Evolutionary conservation across 805 yeast genomes (phyloP).

Genomic region (Yarrowia sp.): DNA sequence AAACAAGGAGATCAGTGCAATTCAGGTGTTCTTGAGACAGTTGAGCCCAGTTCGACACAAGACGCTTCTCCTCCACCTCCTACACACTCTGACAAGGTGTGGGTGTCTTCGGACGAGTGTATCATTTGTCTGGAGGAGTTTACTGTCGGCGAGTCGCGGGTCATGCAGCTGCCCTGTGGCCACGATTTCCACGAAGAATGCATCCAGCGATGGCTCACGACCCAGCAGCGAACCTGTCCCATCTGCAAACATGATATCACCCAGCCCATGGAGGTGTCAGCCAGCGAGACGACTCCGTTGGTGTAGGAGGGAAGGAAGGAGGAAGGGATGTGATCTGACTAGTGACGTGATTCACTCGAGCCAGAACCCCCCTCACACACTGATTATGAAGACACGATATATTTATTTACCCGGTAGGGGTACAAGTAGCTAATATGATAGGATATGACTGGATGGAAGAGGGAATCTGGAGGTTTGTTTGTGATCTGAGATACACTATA

Average conservation of each 20-base stretch:
- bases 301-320: too few species aligned
- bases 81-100: constrained; percentile 46
- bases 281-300: constrained; percentile 27
- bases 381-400: constrained; percentile 5
- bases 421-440: constrained; percentile 21
- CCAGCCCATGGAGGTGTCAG: constrained; percentile 16
- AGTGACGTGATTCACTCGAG: too few species aligned
- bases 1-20: not conserved
- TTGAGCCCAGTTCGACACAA: not conserved
- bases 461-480: too few species aligned
- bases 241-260: constrained; percentile 59
- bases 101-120: constrained; percentile 61
- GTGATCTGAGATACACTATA: too few species aligned
- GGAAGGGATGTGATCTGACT: too few species aligned
- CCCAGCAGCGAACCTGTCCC: constrained; percentile 63
- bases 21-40: constrained; percentile 10
- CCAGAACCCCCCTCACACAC: too few species aligned
- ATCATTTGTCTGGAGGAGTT: constrained; percentile 66
- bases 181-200: constrained; percentile 68
- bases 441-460: too few species aligned
- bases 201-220: constrained; percentile 65
- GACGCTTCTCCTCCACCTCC: constrained; percentile 4
- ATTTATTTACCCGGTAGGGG: constrained; percentile 21
- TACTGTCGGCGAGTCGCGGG: constrained; percentile 55
- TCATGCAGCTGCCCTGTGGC: constrained; percentile 63